Conservation (phyloP, 164 flowering plant species). For the Sedum album region DNA sequence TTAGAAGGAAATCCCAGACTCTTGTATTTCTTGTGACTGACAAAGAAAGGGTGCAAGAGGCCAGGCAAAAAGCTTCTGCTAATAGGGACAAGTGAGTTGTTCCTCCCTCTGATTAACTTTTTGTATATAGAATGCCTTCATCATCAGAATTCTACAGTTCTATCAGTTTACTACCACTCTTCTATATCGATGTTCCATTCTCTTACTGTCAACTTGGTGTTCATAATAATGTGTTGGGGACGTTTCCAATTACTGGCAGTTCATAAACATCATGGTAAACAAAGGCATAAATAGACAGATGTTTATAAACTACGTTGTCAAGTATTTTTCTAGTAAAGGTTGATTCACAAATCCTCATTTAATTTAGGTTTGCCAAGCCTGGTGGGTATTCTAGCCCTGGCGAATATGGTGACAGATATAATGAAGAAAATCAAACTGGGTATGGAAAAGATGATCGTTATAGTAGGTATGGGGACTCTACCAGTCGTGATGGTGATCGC, state of each 20-base stretch:
- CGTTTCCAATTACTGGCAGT: background rate
- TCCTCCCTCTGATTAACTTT: too few relatives aligned
- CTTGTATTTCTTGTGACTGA: conserved; percentile 84
- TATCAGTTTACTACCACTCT: too few relatives aligned
- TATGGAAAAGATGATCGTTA: conserved; percentile 77
- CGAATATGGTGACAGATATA: conserved; percentile 32
- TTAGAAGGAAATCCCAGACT: conserved; percentile 90
- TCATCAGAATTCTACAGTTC: too few relatives aligned
- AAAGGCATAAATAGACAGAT: too few relatives aligned
- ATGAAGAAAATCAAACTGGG: conserved; percentile 55
- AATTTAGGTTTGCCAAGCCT: conserved; percentile 26
- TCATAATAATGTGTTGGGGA: background rate
- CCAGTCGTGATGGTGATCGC: conserved; percentile 60
- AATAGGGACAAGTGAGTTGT: conserved; percentile 83
- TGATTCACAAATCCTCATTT: background rate
- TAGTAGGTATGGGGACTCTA: conserved; percentile 50
- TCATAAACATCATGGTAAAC: background rate
- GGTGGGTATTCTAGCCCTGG: conserved; percentile 41
- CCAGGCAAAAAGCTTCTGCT: conserved; percentile 75
- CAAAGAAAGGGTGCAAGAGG: conserved; percentile 81
- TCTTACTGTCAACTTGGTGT: background rate
- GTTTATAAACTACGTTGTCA: too few relatives aligned
- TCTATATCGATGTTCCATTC: too few relatives aligned
- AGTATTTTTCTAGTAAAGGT: too few relatives aligned
- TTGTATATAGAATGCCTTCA: too few relatives aligned